Evolutionary conservation across 1,139 yeast genomes (phyloP).

Genomic region (Yamadazyma sp.): DNA sequence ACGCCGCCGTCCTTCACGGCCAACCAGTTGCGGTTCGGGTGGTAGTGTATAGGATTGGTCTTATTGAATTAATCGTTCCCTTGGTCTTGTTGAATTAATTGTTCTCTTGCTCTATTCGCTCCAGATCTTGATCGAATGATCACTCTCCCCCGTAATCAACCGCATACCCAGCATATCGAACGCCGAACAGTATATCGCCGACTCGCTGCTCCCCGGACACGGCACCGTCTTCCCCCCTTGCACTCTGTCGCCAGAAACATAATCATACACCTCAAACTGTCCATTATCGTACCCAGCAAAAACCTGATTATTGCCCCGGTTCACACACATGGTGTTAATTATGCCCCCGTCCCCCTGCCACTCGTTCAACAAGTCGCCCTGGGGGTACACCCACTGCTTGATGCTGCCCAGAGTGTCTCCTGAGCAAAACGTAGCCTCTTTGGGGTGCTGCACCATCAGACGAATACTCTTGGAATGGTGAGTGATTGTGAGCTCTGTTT

Average conservation of each 20-base stretch:
- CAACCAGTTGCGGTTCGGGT: conserved; percentile 91
- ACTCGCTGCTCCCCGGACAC: conserved; percentile 68
- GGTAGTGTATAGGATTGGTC: conserved; percentile 55
- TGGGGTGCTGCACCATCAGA: conserved; percentile 67
- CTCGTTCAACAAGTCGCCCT: conserved; percentile 59
- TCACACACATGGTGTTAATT: conserved; percentile 67
- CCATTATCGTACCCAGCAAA: conserved; percentile 90
- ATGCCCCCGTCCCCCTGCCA: conserved; percentile 42
- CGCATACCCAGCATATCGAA: conserved; percentile 83
- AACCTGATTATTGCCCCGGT: conserved; percentile 60
- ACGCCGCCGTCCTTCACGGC: conserved; percentile 97
- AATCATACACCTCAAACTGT: conserved; percentile 72
- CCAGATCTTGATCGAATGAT: conserved; percentile 89
- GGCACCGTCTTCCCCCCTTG: conserved; percentile 55
- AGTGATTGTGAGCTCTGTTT: conserved; percentile 57
- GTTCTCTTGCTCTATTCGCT: conserved; percentile 19
- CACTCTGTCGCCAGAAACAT: conserved; percentile 63
- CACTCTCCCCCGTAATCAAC: conserved; percentile 84
- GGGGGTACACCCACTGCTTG: conserved; percentile 82
- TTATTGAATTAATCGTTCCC: too few species aligned
- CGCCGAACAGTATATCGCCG: conserved; percentile 67
- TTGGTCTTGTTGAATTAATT: too few species aligned
- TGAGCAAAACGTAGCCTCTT: conserved; percentile 68
- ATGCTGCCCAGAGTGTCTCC: conserved; percentile 79
- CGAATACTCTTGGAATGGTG: conserved; percentile 85